Base-by-base conservation (phyloP, 495 filamentous ascomycete species). In the Oidiodendron maius region DNA sequence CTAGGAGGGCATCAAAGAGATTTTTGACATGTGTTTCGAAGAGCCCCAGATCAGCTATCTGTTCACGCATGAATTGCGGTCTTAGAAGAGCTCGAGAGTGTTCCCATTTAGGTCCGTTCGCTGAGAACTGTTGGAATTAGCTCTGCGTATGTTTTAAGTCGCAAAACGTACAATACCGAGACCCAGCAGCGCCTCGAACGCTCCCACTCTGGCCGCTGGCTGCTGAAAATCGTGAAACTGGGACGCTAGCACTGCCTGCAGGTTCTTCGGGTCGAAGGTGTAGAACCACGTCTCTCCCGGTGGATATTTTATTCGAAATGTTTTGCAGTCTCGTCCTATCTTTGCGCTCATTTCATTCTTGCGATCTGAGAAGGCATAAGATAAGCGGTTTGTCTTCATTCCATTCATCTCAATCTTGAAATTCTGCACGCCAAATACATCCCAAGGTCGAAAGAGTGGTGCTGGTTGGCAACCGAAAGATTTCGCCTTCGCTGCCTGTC, bases 211-310 rank as follows among this genome's bases (percentile, higher is more conserved):
- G 32, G 48, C 35, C n/a, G 50, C 30, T 9, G 69, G 69, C 23
- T 74, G 62, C 40, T 64, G 63, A 46, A 76, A 76, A 47, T 76
- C 71, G 44, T 73, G 62, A 56, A 80, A 80, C 48, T 81, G 68
- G 5, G 69, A 74, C 4, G 77, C 72, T 25, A 80, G 63, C 9
- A 80, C 50, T 21, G 77, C 72, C 55, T 75, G 70, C 15, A 78
- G 55, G 53, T 81, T 81, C 47, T 70, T 69, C 6, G 75, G 75
- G 17, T 81, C 77, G 41, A 68, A 61, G 9, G 78, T 81, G 34
- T 63, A 64, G 43, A 68, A 56, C 50, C 54, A 57, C 46, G 54
- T 60, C 28, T 54, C 51, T 54, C 55, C 55, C 16, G 53, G 53
- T 51, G 44, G 55, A 50, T 53, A 53, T 50, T 54, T 47, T 51